phyloP scores from a whole-genome alignment of 2,329 filamentous ascomycete species.

The Phoma sp. region DNA sequence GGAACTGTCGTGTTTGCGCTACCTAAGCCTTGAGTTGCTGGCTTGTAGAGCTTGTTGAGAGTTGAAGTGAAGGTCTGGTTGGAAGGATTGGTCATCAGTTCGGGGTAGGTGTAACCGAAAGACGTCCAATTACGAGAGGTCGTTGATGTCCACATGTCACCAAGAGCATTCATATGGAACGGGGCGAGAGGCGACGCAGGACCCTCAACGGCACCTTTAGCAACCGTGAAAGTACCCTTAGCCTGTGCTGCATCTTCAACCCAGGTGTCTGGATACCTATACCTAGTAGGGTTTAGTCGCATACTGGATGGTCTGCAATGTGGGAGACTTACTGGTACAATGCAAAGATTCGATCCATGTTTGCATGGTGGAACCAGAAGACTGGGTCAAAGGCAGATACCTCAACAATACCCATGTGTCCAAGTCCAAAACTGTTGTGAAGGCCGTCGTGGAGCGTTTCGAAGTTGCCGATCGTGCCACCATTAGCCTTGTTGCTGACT shows the following conservation, averaged over 20 bases:
- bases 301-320: background rate
- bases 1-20: constrained; percentile 23
- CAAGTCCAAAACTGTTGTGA: constrained; percentile 47
- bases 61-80: constrained; percentile 37
- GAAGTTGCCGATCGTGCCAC: constrained; percentile 41
- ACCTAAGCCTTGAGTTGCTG: constrained; percentile 33
- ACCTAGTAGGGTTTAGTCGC: constrained; percentile 26
- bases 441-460: constrained; percentile 42
- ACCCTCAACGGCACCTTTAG: constrained; percentile 27
- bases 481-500: constrained; percentile 42
- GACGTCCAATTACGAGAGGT: constrained; percentile 37
- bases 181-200: constrained; percentile 32
- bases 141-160: constrained; percentile 39
- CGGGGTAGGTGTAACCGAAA: constrained; percentile 46
- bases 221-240: constrained; percentile 32
- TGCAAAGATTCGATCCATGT: constrained; percentile 17
- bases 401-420: constrained; percentile 49
- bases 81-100: constrained; percentile 31
- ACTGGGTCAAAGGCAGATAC: constrained; percentile 42
- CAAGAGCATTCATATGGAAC: constrained; percentile 42
- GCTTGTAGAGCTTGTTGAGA: constrained; percentile 39
- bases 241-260: constrained; percentile 31
- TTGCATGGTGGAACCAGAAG: constrained; percentile 42
- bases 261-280: constrained; percentile 43
- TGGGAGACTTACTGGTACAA: constrained; percentile 17